Base-by-base conservation (phyloP, 768 basidiomycete species). In the Tephrocybe rancida region DNA sequence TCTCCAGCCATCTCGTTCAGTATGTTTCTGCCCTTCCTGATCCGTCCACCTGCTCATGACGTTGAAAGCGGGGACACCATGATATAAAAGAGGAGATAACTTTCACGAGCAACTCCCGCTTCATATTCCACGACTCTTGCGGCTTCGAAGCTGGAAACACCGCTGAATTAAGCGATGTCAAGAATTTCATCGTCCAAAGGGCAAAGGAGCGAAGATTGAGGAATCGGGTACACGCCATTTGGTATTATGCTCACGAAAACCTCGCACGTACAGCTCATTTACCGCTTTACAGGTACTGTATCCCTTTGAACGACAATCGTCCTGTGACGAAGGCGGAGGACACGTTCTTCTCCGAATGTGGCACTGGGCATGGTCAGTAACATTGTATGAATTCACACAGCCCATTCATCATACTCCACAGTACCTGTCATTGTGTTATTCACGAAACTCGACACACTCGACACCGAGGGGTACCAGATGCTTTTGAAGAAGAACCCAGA, bases 131-230 rank as follows among this genome's bases (percentile, higher is more conserved):
- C 19, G 55, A 56, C 22, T 56, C 55, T 29, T 50, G 55, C 24
- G 55, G 55, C 2, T 56, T 56, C 24, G 64, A 65, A 56, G 52
- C 62, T 3, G 64, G 64, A 10, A 46, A 48, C 19, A 47, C 45
- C 2, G 19, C 34, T 2, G 59, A 57, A 26, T 37, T 57, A 16
- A 43, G 41, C 5, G 19, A 45, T 1, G 54, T 55, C 3, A 56
- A 58, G 45, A 21, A 24, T 7, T 62, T 60, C 19, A 37, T 62
- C 29, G 21, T 7, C 8, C 21, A 24, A 13, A 48, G 58, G 11
- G 52, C 49, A 19, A 14, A 44, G 9, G 32, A 32, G 8, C 30
- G 41, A 27, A 34, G 27, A 2, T 50, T 60, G 11, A 50, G 48
- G n/a, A 53, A 59, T 42, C 52, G 53, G 19, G 52, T 62, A 3